A percentile compares a stretch with the other conserved stretches of the same genome.
phyloP scores from a whole-genome alignment of 1,284 basidiomycete genomes.

The Ganoderma boninense region DNA sequence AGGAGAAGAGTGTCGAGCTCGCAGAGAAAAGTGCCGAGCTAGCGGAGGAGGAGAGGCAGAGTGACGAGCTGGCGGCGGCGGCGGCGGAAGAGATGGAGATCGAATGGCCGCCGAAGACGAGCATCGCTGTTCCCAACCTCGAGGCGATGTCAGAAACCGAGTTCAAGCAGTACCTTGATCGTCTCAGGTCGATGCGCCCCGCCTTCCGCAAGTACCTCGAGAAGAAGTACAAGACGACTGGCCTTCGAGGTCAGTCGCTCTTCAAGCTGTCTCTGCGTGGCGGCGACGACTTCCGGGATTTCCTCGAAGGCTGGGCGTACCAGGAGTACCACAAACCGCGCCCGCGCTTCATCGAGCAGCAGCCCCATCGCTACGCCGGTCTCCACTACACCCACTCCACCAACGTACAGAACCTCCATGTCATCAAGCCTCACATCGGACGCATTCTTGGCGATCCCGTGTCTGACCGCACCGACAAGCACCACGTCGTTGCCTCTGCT shows the following conservation, averaged over 20 bases:
- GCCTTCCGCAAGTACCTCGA: slow-evolving; percentile 59
- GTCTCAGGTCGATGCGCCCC: slow-evolving; percentile 62
- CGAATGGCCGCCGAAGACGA: slow-evolving; percentile 45
- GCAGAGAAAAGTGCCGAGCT: background rate
- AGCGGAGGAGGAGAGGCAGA: background rate
- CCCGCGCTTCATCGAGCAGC: slow-evolving; percentile 61
- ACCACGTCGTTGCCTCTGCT: slow-evolving; percentile 38
- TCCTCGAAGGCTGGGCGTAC: slow-evolving; percentile 40
- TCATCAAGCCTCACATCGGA: slow-evolving; percentile 62
- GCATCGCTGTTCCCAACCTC: slow-evolving; percentile 40
- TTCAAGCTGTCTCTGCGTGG: slow-evolving; percentile 39
- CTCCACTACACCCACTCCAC: slow-evolving; percentile 65
- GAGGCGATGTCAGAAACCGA: slow-evolving; percentile 49
- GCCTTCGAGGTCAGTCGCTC: slow-evolving; percentile 40
- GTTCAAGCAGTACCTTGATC: slow-evolving; percentile 66
- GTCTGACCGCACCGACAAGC: slow-evolving; percentile 6
- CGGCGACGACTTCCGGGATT: slow-evolving; percentile 36
- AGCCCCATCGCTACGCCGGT: slow-evolving; percentile 70
- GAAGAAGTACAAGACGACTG: slow-evolving; percentile 31
- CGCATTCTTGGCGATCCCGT: slow-evolving; percentile 53
- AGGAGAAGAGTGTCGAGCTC: background rate
- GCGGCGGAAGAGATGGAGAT: slow-evolving; percentile 50
- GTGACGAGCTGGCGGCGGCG: background rate
- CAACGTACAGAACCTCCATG: slow-evolving; percentile 59
- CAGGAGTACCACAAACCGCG: slow-evolving; percentile 34